Evolutionary conservation across 2,329 filamentous ascomycete genomes (phyloP), one percentile per base, ranked within the genome.

Genomic region (Colletotrichum sp.): DNA sequence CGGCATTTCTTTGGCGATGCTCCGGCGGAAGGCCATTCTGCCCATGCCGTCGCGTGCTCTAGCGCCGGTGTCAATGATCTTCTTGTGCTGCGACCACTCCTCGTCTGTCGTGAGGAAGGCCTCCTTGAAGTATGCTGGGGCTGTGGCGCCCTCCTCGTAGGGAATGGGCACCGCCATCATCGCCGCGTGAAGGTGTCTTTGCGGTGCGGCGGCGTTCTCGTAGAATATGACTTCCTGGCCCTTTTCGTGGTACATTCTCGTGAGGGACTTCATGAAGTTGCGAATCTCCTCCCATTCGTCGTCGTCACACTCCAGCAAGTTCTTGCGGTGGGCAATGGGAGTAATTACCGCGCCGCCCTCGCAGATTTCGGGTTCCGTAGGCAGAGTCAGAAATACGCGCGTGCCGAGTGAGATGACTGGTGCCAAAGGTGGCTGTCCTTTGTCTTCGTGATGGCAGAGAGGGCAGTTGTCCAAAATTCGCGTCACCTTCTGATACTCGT

Each of bases 271-370:
- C 96, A 99, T 99, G 83, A 99, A 99, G 84, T 99, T 99, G 79
- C 97, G 94, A 8, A 99, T 93, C 85, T 99, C 97, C 83, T 99
- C 97, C 98, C 98, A 99, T 84, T 99, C 97, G 82, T 99, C 97
- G 82, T 99, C 96, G 84, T 99, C 96, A 84, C 97, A 99, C 84
- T 98, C 96, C n/a, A 99, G 88, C 1, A 99, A 91, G 83, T 99
- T 99, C 28, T 90, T 92, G 68, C 93, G 93, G 83, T 99, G 97
- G 79, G 96, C 92, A 26, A 97, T 92, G 8, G 97, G 97, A 5
- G 96, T 95, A 77, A 99, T 97, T 73, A 97, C 93, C 8, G 96
- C 95, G 65, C 96, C 94, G 62, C 95, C 95, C 66, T 95, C 90
- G 79, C 92, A 94, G 59, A 99, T 88, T 82, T 99, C 96, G 0